phyloP scores from a whole-genome alignment of 352 stramenopile genomes.

The Peronosclerospora sorghi region DNA sequence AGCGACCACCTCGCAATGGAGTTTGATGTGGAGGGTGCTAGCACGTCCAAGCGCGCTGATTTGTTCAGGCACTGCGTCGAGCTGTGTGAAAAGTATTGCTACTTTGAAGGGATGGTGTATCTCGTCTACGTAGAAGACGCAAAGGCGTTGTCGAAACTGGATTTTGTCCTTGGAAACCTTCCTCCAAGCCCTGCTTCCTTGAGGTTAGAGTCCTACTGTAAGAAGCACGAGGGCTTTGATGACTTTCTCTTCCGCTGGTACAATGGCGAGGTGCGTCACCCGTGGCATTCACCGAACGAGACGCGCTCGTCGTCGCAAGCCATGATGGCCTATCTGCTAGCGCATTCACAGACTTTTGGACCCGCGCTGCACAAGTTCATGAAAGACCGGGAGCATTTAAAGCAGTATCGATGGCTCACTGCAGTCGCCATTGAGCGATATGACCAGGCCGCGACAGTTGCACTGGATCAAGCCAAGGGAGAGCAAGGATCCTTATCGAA shows the following conservation, averaged over 20 bases:
- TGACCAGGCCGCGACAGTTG: constrained; percentile 38
- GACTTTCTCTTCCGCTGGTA: constrained; percentile 73
- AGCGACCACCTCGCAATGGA: constrained; percentile 11
- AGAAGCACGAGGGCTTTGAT: constrained; percentile 39
- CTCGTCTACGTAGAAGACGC: constrained; percentile 52
- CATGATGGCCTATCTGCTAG: constrained; percentile 57
- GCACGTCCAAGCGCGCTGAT: constrained; percentile 34
- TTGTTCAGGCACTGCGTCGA: constrained; percentile 47
- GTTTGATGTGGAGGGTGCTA: constrained; percentile 21
- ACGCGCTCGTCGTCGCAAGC: constrained; percentile 1
- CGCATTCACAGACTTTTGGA: constrained; percentile 50
- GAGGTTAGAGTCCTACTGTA: constrained; percentile 56
- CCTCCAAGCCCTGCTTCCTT: constrained; percentile 41
- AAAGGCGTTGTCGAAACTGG: constrained; percentile 44
- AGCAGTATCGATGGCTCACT: constrained; percentile 55
- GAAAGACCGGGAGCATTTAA: constrained; percentile 39
- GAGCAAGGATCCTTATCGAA: constrained; percentile 44
- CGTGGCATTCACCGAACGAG: constrained; percentile 33
- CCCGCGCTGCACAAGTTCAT: constrained; percentile 53
- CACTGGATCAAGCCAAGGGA: constrained; percentile 39
- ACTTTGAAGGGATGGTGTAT: constrained; percentile 80
- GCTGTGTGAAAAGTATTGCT: constrained; percentile 58
- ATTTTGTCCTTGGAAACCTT: constrained; percentile 54
- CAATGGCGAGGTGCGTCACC: constrained; percentile 55
- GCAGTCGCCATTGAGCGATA: constrained; percentile 54